Percentiles rank a stretch among this genome's conserved stretches.
These are phyloP conservation scores for Cutaneotrichosporon dermatis DNA, from an alignment of 1,284 basidiomycete genomes.

Conservation along the genomic window DNA sequence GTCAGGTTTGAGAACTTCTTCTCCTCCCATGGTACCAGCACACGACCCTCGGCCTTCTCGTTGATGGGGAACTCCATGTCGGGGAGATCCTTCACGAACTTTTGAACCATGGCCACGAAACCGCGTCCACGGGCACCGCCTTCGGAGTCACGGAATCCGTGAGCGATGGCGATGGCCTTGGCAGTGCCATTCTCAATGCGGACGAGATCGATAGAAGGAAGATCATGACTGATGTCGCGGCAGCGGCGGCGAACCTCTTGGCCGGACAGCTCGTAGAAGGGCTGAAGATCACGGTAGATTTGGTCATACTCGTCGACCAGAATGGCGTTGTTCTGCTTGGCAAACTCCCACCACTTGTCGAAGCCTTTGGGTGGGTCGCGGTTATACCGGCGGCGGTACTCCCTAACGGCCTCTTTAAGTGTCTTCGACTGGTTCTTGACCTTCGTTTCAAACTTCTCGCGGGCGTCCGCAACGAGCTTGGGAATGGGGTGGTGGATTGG, in stretches of 20 bases:
- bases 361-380: conserved; percentile 82
- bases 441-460: conserved; percentile 61
- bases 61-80: conserved; percentile 91
- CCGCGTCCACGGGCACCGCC: conserved; percentile 71
- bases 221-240: conserved; percentile 62
- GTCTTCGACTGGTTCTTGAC: conserved; percentile 70
- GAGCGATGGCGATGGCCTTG: conserved; percentile 60
- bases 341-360: conserved; percentile 83
- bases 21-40: conserved; percentile 86
- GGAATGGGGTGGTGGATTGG: conserved; percentile 70
- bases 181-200: conserved; percentile 64
- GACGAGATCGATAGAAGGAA: conserved; percentile 79
- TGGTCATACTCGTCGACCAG: conserved; percentile 89
- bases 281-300: conserved; percentile 69
- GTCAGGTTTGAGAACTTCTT: conserved; percentile 65
- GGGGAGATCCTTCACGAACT: conserved; percentile 69
- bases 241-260: conserved; percentile 67
- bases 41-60: conserved; percentile 81
- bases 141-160: conserved; percentile 61
- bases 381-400: conserved; percentile 72
- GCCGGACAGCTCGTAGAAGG: conserved; percentile 71
- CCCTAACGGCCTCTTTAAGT: conserved; percentile 64
- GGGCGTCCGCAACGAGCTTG: conserved; percentile 72
- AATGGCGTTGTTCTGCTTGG: conserved; percentile 63
- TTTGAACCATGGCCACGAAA: conserved; percentile 66